Evolutionary conservation across 306 rosid species (phyloP).

Genomic region (Ammopiptanthus mongolicus): DNA sequence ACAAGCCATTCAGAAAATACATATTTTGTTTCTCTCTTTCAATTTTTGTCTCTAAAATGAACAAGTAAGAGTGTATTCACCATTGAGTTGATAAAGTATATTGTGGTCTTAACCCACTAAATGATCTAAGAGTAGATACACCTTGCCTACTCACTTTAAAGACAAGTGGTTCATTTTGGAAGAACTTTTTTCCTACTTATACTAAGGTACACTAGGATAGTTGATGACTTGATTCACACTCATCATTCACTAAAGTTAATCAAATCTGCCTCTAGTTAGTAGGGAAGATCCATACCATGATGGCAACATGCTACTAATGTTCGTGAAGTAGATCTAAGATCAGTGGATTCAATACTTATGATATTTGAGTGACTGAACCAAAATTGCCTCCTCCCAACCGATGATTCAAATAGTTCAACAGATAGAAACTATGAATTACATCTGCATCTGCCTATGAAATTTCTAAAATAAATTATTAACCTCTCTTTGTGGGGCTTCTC

Average conservation of each 20-base stretch:
- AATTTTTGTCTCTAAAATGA: too few species aligned
- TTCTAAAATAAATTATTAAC: conserved; percentile 31
- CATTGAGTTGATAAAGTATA: not conserved
- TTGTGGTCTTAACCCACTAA: too few species aligned
- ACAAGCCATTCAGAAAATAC: too few species aligned
- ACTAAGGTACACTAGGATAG: not conserved
- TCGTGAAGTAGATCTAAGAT: not conserved
- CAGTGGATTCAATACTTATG: not conserved
- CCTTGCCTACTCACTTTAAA: not conserved
- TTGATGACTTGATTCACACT: not conserved
- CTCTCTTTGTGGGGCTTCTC: conserved; percentile 83
- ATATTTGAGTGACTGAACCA: not conserved
- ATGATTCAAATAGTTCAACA: not conserved
- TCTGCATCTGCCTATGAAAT: conserved; percentile 2
- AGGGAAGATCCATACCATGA: not conserved
- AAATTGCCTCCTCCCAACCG: not conserved
- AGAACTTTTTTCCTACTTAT: not conserved
- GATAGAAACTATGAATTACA: conserved; percentile 14
- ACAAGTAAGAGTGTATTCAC: too few species aligned
- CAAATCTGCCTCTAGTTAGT: not conserved
- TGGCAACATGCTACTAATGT: not conserved
- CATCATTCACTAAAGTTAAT: not conserved
- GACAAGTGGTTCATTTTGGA: not conserved
- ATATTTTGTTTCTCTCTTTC: too few species aligned
- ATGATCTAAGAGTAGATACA: not conserved